Evolutionary conservation across 176 grass and related monocot species (phyloP).

Genomic region (Musa beccarii): DNA sequence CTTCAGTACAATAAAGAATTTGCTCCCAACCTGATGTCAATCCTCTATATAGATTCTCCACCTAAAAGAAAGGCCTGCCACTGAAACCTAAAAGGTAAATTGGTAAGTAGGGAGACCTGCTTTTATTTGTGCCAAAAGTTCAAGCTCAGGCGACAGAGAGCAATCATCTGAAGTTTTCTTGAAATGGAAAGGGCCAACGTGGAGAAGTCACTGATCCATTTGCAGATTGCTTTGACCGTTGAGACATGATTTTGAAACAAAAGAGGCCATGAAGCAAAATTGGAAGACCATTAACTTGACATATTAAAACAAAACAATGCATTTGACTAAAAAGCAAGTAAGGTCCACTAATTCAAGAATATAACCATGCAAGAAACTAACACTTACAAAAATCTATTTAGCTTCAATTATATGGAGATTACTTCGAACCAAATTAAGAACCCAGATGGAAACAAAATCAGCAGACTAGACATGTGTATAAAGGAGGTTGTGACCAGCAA

Average conservation of each 20-base stretch:
- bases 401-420: background rate
- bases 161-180: background rate
- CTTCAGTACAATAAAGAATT: constrained; percentile 1
- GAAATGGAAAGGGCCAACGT: background rate
- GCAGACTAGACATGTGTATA: background rate
- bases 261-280: background rate
- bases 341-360: background rate
- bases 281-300: background rate
- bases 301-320: background rate
- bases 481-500: background rate
- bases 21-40: background rate
- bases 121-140: background rate
- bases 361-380: background rate
- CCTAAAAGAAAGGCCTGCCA: background rate
- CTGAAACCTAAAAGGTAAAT: background rate
- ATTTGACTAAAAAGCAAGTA: background rate
- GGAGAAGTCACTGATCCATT: background rate
- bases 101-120: background rate
- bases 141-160: background rate
- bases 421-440: background rate
- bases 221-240: background rate
- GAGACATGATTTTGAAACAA: background rate
- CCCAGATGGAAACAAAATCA: background rate
- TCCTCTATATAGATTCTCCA: background rate
- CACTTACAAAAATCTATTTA: background rate